These are phyloP conservation scores for Colletotrichum sp. DNA, from an alignment of 2,329 filamentous ascomycete species.

Conservation along the genomic window DNA sequence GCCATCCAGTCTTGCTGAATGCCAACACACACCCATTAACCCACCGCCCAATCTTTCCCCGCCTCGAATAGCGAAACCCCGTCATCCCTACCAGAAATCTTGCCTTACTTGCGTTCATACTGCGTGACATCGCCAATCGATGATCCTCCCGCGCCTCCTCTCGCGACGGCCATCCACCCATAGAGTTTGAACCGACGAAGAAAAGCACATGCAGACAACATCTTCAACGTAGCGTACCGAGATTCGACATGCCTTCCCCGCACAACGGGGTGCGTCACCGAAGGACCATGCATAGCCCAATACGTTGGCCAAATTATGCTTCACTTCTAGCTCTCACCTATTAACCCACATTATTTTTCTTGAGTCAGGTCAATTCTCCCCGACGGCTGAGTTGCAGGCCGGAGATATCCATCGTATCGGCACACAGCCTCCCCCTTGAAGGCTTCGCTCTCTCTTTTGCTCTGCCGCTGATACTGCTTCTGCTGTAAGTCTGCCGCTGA, in stretches of 20 bases:
- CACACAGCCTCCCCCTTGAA: background rate
- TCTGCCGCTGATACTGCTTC: slow-evolving; percentile 1
- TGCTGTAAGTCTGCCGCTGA: background rate
- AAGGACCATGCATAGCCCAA: background rate
- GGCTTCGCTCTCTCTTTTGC: background rate
- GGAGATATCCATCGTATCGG: background rate
- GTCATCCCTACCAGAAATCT: background rate
- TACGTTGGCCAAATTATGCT: background rate
- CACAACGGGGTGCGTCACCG: background rate
- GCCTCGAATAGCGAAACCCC: background rate
- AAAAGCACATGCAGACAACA: slow-evolving; percentile 2
- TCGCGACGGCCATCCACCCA: background rate
- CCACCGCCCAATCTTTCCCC: background rate
- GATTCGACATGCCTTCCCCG: background rate
- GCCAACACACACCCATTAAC: background rate
- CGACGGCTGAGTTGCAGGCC: background rate
- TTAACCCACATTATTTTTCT: background rate
- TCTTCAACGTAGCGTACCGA: background rate
- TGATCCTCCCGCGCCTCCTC: background rate
- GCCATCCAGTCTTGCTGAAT: background rate
- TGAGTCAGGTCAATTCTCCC: background rate
- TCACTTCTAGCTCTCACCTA: background rate
- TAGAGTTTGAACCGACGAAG: background rate
- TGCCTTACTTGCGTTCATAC: background rate
- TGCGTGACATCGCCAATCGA: background rate